These are phyloP conservation scores for Heterobasidion irregulare DNA, from an alignment of 1,284 basidiomycete genomes.

Conservation along the genomic window DNA sequence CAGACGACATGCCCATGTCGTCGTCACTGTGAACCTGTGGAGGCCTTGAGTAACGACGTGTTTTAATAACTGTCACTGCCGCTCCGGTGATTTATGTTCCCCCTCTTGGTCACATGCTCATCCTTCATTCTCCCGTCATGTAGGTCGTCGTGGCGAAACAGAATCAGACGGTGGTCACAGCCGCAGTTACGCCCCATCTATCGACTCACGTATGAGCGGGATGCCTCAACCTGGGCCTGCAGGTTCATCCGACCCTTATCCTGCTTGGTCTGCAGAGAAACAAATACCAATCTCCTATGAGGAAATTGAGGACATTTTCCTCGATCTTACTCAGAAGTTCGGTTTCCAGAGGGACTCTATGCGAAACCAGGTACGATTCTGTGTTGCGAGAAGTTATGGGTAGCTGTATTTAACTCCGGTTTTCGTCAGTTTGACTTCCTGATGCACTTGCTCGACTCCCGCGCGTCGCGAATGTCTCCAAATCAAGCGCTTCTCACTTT, in stretches of 20 bases:
- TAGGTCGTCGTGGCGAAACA: constrained; percentile 10
- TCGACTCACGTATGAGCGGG: constrained; percentile 27
- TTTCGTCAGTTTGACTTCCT: constrained; percentile 82
- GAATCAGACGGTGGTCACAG: constrained; percentile 36
- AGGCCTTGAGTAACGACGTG: not conserved
- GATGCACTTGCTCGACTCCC: constrained; percentile 96
- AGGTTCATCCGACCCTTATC: constrained; percentile 70
- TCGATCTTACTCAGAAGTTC: constrained; percentile 98
- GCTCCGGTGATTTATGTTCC: too few relatives aligned
- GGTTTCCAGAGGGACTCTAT: constrained; percentile 95
- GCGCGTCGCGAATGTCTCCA: constrained; percentile 97
- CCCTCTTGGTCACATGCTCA: too few relatives aligned
- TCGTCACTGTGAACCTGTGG: not conserved
- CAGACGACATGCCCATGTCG: too few relatives aligned
- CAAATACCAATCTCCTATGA: constrained; percentile 97
- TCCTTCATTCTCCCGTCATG: not conserved
- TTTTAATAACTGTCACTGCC: not conserved
- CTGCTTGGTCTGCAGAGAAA: constrained; percentile 90
- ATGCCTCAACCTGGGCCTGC: constrained; percentile 38
- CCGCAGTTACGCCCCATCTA: constrained; percentile 23
- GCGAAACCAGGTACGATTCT: constrained; percentile 72
- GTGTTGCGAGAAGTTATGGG: not conserved
- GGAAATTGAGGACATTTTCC: constrained; percentile 98
- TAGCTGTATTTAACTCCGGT: not conserved
- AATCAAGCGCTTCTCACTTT: constrained; percentile 93